phyloP scores from a whole-genome alignment of 768 basidiomycete species.

The Hypholoma sublateritium region DNA sequence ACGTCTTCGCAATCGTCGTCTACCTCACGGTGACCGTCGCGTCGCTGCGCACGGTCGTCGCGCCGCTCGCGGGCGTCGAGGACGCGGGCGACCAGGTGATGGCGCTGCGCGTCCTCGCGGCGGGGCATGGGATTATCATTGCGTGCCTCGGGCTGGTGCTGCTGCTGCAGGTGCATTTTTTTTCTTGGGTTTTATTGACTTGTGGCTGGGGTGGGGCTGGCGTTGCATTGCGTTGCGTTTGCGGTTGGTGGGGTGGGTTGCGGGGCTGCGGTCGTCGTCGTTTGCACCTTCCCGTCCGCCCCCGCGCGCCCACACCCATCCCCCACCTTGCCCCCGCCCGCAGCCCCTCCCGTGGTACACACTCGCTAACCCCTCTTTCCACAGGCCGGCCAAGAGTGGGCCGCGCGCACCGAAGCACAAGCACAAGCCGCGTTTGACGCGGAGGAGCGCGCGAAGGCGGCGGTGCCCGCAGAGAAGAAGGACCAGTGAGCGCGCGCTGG shows the following conservation, averaged over 20 bases:
- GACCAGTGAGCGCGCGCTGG: constrained; percentile 27
- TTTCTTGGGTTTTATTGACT: not conserved
- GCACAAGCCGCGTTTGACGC: constrained; percentile 33
- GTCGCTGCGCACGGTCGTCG: constrained; percentile 71
- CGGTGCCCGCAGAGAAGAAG: constrained; percentile 35
- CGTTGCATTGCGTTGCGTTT: no score
- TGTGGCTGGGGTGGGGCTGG: not conserved
- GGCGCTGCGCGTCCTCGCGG: constrained; percentile 79
- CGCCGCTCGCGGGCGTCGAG: constrained; percentile 52
- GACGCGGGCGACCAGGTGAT: constrained; percentile 68
- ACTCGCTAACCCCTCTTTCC: constrained; percentile 4
- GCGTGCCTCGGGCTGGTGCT: constrained; percentile 65
- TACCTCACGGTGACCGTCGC: constrained; percentile 86
- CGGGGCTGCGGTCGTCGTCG: no score
- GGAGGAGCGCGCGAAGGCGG: constrained; percentile 22
- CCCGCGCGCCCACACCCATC: no score
- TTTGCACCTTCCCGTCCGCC: no score
- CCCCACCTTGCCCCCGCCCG: not conserved
- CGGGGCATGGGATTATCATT: constrained; percentile 85
- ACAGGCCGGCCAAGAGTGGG: constrained; percentile 87
- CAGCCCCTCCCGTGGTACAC: not conserved
- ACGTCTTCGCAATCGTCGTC: constrained; percentile 73
- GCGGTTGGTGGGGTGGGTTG: no score
- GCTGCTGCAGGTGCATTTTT: constrained; percentile 53
- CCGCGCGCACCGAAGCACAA: constrained; percentile 58